These are phyloP conservation scores for Neurospora sp. DNA, from an alignment of 495 filamentous ascomycete genomes.

Conservation along the genomic window DNA sequence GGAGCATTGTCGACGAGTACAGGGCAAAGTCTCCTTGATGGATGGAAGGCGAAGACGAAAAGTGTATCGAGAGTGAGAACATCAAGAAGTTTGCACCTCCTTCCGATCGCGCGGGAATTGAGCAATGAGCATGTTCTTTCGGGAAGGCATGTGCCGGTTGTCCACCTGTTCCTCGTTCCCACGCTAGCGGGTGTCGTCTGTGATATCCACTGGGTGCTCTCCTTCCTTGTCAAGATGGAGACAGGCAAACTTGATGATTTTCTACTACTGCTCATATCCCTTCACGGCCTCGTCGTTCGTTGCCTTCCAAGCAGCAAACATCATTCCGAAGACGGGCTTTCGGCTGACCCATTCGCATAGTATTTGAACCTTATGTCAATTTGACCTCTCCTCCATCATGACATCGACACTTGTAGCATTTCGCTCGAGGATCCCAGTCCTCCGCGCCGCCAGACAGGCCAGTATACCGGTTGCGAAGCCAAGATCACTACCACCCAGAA, in stretches of 20 bases:
- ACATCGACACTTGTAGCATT: background rate
- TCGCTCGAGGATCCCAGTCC: background rate
- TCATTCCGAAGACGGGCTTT: background rate
- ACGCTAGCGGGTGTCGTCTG: no score
- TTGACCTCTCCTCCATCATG: background rate
- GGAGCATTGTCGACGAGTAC: conserved; percentile 12
- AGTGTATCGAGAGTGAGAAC: background rate
- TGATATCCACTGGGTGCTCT: background rate
- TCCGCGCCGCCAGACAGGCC: background rate
- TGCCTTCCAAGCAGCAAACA: background rate
- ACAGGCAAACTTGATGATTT: background rate
- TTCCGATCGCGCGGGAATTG: background rate
- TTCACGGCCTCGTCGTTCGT: background rate
- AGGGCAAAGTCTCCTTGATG: background rate
- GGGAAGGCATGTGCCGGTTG: background rate
- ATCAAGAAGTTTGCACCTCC: background rate
- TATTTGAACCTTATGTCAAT: background rate
- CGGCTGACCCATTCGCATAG: background rate
- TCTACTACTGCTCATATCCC: background rate
- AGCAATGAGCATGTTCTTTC: background rate
- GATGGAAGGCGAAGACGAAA: background rate
- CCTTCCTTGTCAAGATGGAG: background rate
- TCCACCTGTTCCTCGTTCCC: no score
- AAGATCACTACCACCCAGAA: background rate
- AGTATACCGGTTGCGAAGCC: background rate